phyloP scores from a whole-genome alignment of 225 moss, liverwort and hornwort genomes.

The Physcomitrellopsis africana region DNA sequence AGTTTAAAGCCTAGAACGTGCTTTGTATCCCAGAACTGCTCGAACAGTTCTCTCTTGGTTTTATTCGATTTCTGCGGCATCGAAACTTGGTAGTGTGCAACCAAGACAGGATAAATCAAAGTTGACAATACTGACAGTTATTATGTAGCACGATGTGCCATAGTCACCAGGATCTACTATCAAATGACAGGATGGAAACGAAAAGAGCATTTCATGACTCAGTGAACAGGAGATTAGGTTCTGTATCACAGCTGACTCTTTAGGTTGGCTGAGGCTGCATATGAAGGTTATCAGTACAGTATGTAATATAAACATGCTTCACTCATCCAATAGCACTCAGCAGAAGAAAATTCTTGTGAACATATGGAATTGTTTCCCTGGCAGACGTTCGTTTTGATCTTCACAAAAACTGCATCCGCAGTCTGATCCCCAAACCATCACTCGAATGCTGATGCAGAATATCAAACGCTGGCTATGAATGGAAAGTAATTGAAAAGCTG shows the following conservation, averaged over 20 bases:
- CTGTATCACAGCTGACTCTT: conserved; percentile 2
- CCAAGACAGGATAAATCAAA: conserved; percentile 13
- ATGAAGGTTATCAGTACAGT: conserved; percentile 2
- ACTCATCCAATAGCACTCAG: not conserved
- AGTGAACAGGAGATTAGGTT: not conserved
- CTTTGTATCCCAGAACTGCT: conserved; percentile 25
- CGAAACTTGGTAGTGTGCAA: conserved; percentile 5
- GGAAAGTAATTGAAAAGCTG: not conserved
- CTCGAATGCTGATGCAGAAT: not conserved
- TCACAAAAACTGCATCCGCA: too few species aligned
- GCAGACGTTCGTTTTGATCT: too few species aligned
- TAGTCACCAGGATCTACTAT: not conserved
- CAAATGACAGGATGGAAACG: conserved; percentile 5
- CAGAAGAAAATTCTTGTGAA: not conserved
- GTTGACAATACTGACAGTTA: conserved; percentile 10
- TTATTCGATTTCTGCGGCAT: conserved; percentile 18
- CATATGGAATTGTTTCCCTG: too few species aligned
- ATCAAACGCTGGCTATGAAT: not conserved
- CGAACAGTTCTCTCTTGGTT: conserved; percentile 10
- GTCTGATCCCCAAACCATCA: not conserved
- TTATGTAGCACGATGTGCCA: not conserved
- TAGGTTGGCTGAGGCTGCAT: conserved; percentile 15
- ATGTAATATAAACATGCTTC: conserved; percentile 23
- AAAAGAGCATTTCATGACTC: not conserved
- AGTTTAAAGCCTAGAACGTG: conserved; percentile 29